These are phyloP conservation scores for Paramecium sonneborni DNA, from an alignment of 73 alveolate species.

Conservation along the genomic window DNA sequence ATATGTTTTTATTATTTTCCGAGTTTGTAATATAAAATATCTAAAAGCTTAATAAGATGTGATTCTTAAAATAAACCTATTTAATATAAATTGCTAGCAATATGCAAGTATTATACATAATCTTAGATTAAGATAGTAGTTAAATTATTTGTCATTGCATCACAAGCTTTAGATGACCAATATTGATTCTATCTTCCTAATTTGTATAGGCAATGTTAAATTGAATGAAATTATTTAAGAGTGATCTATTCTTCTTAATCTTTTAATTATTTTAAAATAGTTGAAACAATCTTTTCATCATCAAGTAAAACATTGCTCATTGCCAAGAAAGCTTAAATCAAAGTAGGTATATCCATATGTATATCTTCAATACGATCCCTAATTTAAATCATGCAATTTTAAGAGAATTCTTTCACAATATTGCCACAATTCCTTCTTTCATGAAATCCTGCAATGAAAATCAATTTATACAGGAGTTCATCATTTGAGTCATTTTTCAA, in stretches of 20 bases:
- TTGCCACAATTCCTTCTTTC: slow-evolving; percentile 21
- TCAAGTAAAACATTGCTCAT: slow-evolving; percentile 24
- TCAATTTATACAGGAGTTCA: neutral
- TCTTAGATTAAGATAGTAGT: neutral
- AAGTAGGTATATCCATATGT: neutral
- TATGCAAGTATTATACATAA: neutral
- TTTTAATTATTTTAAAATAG: neutral
- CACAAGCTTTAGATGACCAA: neutral
- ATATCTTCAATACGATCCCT: neutral
- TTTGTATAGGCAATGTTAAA: slow-evolving; percentile 21
- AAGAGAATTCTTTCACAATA: neutral
- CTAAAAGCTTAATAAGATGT: neutral
- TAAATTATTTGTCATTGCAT: neutral
- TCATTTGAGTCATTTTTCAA: neutral
- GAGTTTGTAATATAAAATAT: neutral
- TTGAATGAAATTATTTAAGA: neutral
- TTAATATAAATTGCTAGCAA: slow-evolving; percentile 12
- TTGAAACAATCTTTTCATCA: neutral
- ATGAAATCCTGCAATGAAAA: neutral
- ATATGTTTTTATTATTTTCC: neutral
- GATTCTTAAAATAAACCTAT: neutral
- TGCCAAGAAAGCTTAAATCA: neutral
- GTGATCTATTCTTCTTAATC: neutral
- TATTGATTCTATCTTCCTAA: neutral
- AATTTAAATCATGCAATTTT: neutral